Percentiles rank a stretch among this genome's conserved stretches.
phyloP scores from a whole-genome alignment of 202 grass and related monocot genomes.

The Schoenoplectus tabernaemontani region DNA sequence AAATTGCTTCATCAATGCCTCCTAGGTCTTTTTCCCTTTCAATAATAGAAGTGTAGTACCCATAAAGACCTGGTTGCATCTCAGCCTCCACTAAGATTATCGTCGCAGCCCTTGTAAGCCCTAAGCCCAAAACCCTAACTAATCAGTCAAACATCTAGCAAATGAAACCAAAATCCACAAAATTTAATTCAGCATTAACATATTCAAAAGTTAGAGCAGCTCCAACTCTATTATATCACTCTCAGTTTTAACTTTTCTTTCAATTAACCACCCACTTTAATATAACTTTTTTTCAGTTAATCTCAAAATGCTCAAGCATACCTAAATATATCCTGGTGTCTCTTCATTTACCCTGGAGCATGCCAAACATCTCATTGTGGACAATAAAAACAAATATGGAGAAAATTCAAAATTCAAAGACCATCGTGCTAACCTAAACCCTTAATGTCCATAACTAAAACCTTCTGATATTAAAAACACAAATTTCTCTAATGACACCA shows the following conservation, averaged over 20 bases:
- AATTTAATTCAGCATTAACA: not conserved
- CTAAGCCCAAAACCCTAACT: no score
- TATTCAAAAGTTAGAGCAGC: not conserved
- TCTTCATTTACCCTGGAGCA: not conserved
- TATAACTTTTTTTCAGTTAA: not conserved
- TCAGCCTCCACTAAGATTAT: no score
- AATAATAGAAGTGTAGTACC: no score
- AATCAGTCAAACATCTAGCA: no score
- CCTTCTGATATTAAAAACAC: not conserved
- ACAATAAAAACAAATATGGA: not conserved
- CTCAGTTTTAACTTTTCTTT: not conserved
- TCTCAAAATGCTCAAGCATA: not conserved
- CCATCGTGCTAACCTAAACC: not conserved
- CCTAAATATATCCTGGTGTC: not conserved
- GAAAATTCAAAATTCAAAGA: not conserved
- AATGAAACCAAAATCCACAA: no score
- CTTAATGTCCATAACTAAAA: not conserved
- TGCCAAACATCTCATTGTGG: not conserved
- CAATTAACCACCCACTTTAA: not conserved
- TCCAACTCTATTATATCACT: not conserved
- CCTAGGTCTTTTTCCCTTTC: no score
- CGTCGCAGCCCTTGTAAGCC: no score
- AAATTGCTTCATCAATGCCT: no score
- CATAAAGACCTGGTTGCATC: no score
- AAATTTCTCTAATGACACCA: not conserved